Percentiles rank a stretch among this genome's conserved stretches.
Conservation (phyloP, 176 grass and related monocot genomes). For the Eremochloa ophiuroides region DNA sequence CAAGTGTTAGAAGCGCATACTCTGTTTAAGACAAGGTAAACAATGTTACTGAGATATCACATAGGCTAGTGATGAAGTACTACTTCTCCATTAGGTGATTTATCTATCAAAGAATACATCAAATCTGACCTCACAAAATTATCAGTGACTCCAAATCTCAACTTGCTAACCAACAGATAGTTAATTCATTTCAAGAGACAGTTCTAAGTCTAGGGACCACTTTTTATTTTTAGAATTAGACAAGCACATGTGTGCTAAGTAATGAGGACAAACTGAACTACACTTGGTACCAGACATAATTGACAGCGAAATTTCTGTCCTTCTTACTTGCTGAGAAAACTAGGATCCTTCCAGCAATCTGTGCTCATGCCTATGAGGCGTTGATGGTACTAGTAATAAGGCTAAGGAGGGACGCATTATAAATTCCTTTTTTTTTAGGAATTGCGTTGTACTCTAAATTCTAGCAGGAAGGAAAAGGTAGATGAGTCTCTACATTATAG, state of each 20-base stretch:
- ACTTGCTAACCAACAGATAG: background rate
- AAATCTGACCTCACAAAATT: too few species aligned
- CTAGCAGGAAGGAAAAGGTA: background rate
- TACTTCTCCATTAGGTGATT: background rate
- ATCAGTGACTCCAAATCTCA: background rate
- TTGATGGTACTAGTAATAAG: background rate
- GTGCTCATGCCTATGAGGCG: background rate
- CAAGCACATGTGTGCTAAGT: background rate
- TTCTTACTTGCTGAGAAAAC: background rate
- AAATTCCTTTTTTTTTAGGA: background rate
- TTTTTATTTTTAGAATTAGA: background rate
- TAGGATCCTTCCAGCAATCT: background rate
- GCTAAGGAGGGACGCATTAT: background rate
- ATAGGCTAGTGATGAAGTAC: background rate
- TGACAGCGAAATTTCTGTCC: background rate
- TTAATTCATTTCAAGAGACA: background rate
- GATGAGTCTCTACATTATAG: too few species aligned
- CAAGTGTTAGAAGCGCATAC: slow-evolving; percentile 20
- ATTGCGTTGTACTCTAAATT: too few species aligned
- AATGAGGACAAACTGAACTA: background rate
- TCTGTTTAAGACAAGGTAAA: slow-evolving; percentile 18
- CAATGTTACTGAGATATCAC: background rate
- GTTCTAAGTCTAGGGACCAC: too few species aligned
- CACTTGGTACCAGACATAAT: background rate
- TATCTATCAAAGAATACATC: background rate